phyloP scores from a whole-genome alignment of 371 early-diverging fungal species.

The Nematocida ironsii region DNA sequence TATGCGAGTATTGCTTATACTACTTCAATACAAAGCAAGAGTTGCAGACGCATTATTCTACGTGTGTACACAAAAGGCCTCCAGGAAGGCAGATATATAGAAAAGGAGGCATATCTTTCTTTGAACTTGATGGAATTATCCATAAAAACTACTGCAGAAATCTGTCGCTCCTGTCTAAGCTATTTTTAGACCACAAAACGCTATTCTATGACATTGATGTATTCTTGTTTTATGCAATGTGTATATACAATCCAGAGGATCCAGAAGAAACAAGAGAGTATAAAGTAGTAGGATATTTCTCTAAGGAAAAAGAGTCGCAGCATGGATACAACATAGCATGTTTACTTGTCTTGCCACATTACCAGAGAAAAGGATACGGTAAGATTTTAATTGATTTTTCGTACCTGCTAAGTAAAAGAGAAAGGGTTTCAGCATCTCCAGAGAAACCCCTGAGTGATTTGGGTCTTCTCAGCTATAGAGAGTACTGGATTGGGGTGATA shows the following conservation, averaged over 20 bases:
- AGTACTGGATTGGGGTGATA: slow-evolving; percentile 76
- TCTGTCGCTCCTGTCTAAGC: slow-evolving; percentile 87
- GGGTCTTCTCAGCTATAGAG: slow-evolving; percentile 78
- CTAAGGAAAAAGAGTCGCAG: slow-evolving; percentile 90
- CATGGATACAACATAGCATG: slow-evolving; percentile 96
- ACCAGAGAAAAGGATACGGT: slow-evolving; percentile 95
- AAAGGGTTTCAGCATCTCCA: slow-evolving; percentile 87
- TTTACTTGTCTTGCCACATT: slow-evolving; percentile 93
- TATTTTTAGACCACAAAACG: slow-evolving; percentile 99
- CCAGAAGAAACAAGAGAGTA: slow-evolving; percentile 71
- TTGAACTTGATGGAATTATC: slow-evolving; percentile 82
- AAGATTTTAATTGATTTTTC: slow-evolving; percentile 85
- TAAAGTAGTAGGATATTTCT: slow-evolving; percentile 95
- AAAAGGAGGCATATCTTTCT: slow-evolving; percentile 79
- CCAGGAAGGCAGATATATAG: slow-evolving; percentile 97
- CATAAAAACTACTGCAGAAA: slow-evolving; percentile 90
- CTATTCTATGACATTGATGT: slow-evolving; percentile 97
- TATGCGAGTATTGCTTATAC: slow-evolving; percentile 93
- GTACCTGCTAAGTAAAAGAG: slow-evolving; percentile 88
- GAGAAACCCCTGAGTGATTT: slow-evolving; percentile 97
- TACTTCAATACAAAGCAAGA: slow-evolving; percentile 76
- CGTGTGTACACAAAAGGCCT: slow-evolving; percentile 80
- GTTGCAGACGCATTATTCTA: slow-evolving; percentile 73
- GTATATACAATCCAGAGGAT: slow-evolving; percentile 72
- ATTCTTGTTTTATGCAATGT: slow-evolving; percentile 90